Conservation (phyloP, 495 filamentous ascomycete species). For the Penicillium arizonense region DNA sequence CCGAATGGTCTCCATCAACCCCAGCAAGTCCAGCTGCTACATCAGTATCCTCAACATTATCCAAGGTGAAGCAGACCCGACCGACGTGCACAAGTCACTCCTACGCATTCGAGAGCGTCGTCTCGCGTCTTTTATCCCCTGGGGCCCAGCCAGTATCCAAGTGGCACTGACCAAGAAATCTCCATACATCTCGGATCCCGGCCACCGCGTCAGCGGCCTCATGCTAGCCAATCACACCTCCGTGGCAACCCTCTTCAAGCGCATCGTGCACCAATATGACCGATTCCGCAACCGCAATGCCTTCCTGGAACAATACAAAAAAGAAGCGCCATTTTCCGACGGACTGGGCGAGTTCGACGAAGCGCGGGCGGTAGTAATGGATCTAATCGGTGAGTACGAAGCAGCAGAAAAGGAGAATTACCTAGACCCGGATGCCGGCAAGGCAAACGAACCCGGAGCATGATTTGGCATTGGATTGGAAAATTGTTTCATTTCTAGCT, state of each 20-base stretch:
- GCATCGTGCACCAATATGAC: slow-evolving; percentile 87
- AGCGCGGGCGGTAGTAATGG: slow-evolving; percentile 81
- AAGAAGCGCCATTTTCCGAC: slow-evolving; percentile 86
- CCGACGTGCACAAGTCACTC: slow-evolving; percentile 95
- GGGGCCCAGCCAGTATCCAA: slow-evolving; percentile 98
- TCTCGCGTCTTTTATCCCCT: slow-evolving; percentile 95
- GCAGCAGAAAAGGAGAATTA: slow-evolving; percentile 89
- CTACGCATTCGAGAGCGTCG: slow-evolving; percentile 93
- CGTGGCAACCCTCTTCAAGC: slow-evolving; percentile 94
- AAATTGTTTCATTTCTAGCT: neutral
- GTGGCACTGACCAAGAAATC: slow-evolving; percentile 95
- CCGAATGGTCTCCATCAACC: slow-evolving; percentile 95
- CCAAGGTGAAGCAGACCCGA: slow-evolving; percentile 95
- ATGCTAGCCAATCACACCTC: slow-evolving; percentile 99
- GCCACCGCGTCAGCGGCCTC: slow-evolving; percentile 86
- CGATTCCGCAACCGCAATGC: slow-evolving; percentile 93
- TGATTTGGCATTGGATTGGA: slow-evolving; percentile 14
- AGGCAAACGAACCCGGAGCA: slow-evolving; percentile 41
- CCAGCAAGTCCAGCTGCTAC: slow-evolving; percentile 96
- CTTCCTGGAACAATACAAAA: slow-evolving; percentile 93
- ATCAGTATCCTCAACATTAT: slow-evolving; percentile 99
- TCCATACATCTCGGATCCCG: slow-evolving; percentile 78
- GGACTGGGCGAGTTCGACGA: slow-evolving; percentile 95
- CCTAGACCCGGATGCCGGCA: slow-evolving; percentile 65
- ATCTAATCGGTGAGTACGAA: slow-evolving; percentile 91